Base-by-base conservation (phyloP, 192 early-diverging fungal species). In the Coemansia sp. region DNA sequence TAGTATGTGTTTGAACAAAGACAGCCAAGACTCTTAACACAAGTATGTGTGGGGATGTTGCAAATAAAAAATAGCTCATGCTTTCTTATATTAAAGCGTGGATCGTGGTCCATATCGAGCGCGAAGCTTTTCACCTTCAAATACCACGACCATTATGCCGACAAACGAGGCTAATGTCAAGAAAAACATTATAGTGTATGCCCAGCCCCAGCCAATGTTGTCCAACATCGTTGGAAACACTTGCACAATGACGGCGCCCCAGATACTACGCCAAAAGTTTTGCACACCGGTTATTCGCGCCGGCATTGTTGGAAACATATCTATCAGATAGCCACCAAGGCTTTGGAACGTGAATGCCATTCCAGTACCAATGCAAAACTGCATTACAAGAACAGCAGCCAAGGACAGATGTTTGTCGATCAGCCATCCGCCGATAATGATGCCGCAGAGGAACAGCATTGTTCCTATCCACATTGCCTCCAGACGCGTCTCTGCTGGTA, bases 201-300 rank as follows among this genome's bases (percentile, higher is more conserved):
- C 61, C 80, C 76, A 77, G 8, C 80, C 80, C 80, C 80, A 82
- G 69, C 77, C 69, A 56, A 79, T 76, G 57, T 66, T 83, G 10
- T 60, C 45, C 13, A 73, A 63, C 72, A 78, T 78, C 6, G 69
- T 69, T 26, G 81, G 81, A 45, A 72, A 75, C 51, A 83, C 59
- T 60, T 78, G 77, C 3, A 83, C 77, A 40, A 75, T 64, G 10
- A 78, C 63, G 10, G 79, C 84, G 1, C 64, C 68, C 76, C 80
- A 85, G 16, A 64, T 49, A 45, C 76, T 75, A 45, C 84, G 84
- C 69, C 73, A 82, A 64, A 82, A 77, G 71, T 78, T 85, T 48
- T 75, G 72, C 15, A 82, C 73, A 5, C 76, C 76, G 6, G 73
- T 79, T 43, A 85, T 82, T n/a, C 76, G 69, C 15, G 84, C 76